A percentile compares a stretch with the other conserved stretches of the same genome.
phyloP scores from a whole-genome alignment of 106 monocot species.

The Dioscorea zingiberensis region DNA sequence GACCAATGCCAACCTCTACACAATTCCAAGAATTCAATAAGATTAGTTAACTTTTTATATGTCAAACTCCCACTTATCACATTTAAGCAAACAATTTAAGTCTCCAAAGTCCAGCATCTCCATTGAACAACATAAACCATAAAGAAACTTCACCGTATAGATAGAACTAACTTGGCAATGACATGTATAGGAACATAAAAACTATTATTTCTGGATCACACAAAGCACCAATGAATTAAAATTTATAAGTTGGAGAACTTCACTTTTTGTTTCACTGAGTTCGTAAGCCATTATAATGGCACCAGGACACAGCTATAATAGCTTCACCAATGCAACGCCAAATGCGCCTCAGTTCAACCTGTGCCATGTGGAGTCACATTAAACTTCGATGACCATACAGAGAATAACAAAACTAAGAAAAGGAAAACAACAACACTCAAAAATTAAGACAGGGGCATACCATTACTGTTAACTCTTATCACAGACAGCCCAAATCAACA shows the following conservation, averaged over 20 bases:
- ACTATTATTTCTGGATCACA: too few relatives aligned
- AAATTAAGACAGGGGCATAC: too few relatives aligned
- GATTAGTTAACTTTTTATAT: too few relatives aligned
- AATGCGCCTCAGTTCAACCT: neutral
- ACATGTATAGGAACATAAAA: too few relatives aligned
- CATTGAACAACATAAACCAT: neutral
- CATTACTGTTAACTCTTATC: too few relatives aligned
- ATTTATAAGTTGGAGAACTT: neutral
- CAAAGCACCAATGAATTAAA: too few relatives aligned
- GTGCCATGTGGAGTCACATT: neutral
- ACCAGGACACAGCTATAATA: too few relatives aligned
- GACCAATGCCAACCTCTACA: conserved; percentile 81
- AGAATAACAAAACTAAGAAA: too few relatives aligned
- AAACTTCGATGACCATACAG: neutral
- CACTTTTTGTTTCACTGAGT: conserved; percentile 39
- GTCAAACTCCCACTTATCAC: too few relatives aligned
- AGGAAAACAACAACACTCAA: too few relatives aligned
- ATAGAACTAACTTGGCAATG: neutral
- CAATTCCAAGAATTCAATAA: conserved; percentile 7
- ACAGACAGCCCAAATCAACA: too few relatives aligned
- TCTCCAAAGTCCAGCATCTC: neutral
- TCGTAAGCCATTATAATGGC: conserved; percentile 26
- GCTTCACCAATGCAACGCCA: too few relatives aligned
- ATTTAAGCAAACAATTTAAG: neutral
- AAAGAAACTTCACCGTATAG: neutral